Percentiles rank a stretch among this genome's conserved stretches.
Conservation (phyloP, 202 grass and related monocot genomes). For the Schoenoplectus tabernaemontani region DNA sequence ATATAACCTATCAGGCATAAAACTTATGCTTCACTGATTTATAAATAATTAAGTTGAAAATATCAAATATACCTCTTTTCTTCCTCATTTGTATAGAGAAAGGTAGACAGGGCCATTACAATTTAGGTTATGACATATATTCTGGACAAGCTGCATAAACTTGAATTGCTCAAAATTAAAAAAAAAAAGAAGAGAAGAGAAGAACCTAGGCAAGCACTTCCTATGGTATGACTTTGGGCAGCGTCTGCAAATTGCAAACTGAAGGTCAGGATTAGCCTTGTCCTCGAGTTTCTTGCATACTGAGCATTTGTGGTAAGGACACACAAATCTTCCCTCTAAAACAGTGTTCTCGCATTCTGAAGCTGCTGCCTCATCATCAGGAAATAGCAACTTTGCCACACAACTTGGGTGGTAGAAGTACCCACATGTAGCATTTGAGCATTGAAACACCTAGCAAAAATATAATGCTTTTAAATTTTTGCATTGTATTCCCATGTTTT, state of each 20-base stretch:
- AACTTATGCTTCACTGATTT: no score
- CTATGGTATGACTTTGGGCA: slow-evolving; percentile 84
- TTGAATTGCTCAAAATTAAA: no score
- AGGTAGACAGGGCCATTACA: no score
- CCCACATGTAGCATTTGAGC: slow-evolving; percentile 77
- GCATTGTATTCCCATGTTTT: no score
- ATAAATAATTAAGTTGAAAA: no score
- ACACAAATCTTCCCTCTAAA: slow-evolving; percentile 56
- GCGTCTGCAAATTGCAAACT: slow-evolving; percentile 88
- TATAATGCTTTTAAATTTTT: no score
- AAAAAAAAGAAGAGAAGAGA: slow-evolving; percentile 19
- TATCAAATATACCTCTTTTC: no score
- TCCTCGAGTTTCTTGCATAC: slow-evolving; percentile 63
- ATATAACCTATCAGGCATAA: no score
- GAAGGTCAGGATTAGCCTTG: slow-evolving; percentile 42
- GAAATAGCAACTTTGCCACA: slow-evolving; percentile 48
- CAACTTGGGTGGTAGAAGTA: slow-evolving; percentile 94
- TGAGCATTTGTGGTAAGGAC: slow-evolving; percentile 69
- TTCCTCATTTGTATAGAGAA: no score
- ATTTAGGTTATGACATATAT: no score
- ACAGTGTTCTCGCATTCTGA: slow-evolving; percentile 53
- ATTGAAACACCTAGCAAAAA: slow-evolving; percentile 49
- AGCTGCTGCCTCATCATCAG: slow-evolving; percentile 35
- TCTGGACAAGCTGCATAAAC: no score
- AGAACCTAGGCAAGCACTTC: slow-evolving; percentile 81